phyloP scores from a whole-genome alignment of 441 rosid species.

The Mallotus repandus region DNA sequence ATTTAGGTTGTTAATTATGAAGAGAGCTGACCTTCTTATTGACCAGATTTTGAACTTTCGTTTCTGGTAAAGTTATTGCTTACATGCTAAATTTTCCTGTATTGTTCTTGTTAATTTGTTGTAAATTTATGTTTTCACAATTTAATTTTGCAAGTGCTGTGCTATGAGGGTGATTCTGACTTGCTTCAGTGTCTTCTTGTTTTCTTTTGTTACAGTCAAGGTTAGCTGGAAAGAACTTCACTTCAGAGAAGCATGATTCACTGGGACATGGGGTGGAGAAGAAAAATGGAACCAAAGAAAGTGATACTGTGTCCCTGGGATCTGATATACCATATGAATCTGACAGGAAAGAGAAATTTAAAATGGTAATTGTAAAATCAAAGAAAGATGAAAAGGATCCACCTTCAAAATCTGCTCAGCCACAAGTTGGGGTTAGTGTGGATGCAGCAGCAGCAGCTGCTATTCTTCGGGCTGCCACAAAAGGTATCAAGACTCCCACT shows the following conservation, averaged over 20 bases:
- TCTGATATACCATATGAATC: slow-evolving; percentile 62
- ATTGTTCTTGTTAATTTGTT: neutral
- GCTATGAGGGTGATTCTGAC: neutral
- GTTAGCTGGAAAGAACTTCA: slow-evolving; percentile 34
- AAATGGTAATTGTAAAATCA: slow-evolving; percentile 66
- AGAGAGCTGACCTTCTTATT: neutral
- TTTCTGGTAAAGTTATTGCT: neutral
- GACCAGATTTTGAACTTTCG: neutral
- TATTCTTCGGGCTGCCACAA: slow-evolving; percentile 86
- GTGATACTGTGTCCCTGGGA: slow-evolving; percentile 33
- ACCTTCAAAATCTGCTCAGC: slow-evolving; percentile 47
- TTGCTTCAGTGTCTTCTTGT: neutral
- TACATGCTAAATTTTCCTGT: neutral
- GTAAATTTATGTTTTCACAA: neutral
- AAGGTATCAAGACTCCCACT: slow-evolving; percentile 80
- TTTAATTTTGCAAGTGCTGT: neutral
- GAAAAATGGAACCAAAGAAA: slow-evolving; percentile 45
- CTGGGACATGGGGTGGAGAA: slow-evolving; percentile 30
- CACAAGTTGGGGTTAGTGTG: slow-evolving; percentile 52
- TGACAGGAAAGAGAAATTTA: slow-evolving; percentile 72
- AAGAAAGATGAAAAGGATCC: slow-evolving; percentile 61
- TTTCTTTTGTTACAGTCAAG: slow-evolving; percentile 47
- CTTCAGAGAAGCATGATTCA: slow-evolving; percentile 40
- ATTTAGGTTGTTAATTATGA: neutral
- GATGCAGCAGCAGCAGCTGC: slow-evolving; percentile 92